Percentiles rank a stretch among this genome's conserved stretches.
Evolutionary conservation across 805 yeast species (phyloP).

Genomic region (Naumovozyma dairenensis): DNA sequence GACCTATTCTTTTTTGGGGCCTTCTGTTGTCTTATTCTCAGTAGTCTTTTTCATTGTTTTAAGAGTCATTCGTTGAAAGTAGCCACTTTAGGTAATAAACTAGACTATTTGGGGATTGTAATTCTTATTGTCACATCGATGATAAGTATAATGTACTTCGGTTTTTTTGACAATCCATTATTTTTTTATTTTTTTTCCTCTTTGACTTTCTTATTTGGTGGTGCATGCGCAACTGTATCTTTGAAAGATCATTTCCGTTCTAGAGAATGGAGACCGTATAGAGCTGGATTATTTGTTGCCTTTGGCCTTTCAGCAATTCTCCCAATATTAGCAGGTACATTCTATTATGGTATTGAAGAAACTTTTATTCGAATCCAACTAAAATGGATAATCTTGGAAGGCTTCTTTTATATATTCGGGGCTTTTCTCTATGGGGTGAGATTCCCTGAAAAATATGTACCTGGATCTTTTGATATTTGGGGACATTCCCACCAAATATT

Average conservation of each 20-base stretch:
- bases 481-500: constrained; percentile 85
- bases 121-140: constrained; percentile 55
- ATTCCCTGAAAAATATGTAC: constrained; percentile 60
- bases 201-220: constrained; percentile 47
- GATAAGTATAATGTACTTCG: constrained; percentile 40
- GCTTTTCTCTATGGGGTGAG: constrained; percentile 72
- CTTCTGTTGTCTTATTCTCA: constrained; percentile 47
- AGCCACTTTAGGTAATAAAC: constrained; percentile 51
- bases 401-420: constrained; percentile 64
- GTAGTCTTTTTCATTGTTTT: constrained; percentile 56
- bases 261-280: constrained; percentile 59
- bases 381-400: constrained; percentile 59
- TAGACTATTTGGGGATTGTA: constrained; percentile 70
- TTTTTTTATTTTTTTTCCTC: constrained; percentile 32
- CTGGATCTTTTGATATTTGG: constrained; percentile 56
- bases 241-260: constrained; percentile 58
- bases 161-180: constrained; percentile 36
- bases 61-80: constrained; percentile 54
- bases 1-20: constrained; percentile 42
- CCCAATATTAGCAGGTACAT: constrained; percentile 52
- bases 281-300: constrained; percentile 68
- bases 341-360: constrained; percentile 38
- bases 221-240: constrained; percentile 52
- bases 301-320: constrained; percentile 73
- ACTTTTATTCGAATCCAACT: constrained; percentile 45